These are phyloP conservation scores for Ophiocordyceps sinensis DNA, from an alignment of 2,329 filamentous ascomycete genomes.

Conservation along the genomic window DNA sequence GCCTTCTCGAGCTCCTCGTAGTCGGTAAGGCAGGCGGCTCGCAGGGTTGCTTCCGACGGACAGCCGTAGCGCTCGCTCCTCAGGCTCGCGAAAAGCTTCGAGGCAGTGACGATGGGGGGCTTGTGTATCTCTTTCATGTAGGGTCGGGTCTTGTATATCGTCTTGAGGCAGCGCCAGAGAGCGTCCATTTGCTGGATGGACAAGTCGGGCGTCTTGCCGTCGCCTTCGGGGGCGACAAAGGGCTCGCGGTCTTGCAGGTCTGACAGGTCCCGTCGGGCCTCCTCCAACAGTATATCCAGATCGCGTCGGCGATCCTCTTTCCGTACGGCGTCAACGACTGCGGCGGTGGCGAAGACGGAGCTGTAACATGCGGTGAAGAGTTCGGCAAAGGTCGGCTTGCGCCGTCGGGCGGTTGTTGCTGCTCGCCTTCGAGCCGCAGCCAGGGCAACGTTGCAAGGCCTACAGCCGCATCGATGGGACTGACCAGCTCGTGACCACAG, in stretches of 20 bases:
- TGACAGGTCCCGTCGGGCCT: conserved; percentile 33
- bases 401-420: conserved; percentile 32
- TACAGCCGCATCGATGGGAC: conserved; percentile 49
- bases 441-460: conserved; percentile 39
- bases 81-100: conserved; percentile 12
- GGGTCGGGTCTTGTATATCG: conserved; percentile 15
- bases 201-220: conserved; percentile 6
- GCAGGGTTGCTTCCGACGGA: conserved; percentile 9
- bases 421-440: conserved; percentile 33
- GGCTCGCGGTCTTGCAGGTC: conserved; percentile 19
- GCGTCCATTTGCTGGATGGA: conserved; percentile 15
- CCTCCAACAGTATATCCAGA: conserved; percentile 46
- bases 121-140: conserved; percentile 21
- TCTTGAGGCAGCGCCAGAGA: conserved; percentile 17
- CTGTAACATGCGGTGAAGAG: conserved; percentile 54
- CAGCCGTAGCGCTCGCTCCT: conserved; percentile 15
- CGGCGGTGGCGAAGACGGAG: conserved; percentile 49
- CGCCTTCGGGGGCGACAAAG: conserved; percentile 1
- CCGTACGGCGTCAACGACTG: conserved; percentile 43
- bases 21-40: conserved; percentile 9
- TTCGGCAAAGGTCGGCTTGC: conserved; percentile 35
- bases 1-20: conserved; percentile 16
- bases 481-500: conserved; percentile 54
- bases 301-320: conserved; percentile 44
- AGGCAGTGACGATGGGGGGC: conserved; percentile 13